Base-by-base conservation (phyloP, 2,329 filamentous ascomycete genomes). In the Exserohilum rostratum region DNA sequence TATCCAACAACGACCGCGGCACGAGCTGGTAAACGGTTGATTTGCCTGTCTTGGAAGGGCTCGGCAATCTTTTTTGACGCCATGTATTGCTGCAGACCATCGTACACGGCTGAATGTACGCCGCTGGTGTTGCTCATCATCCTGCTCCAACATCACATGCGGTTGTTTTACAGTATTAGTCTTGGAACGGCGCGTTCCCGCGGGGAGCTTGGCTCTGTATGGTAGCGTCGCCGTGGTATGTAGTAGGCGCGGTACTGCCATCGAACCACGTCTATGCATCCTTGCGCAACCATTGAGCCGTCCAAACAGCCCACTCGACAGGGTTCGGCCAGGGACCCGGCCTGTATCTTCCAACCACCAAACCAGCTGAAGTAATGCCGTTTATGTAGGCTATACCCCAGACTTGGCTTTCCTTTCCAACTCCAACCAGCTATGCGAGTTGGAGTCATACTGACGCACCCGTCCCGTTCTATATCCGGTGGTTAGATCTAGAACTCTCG, bases 21-120 rank as follows among this genome's bases (percentile, higher is more conserved):
- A 20, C 15, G 3, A 13, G 10, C 25, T 15, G 27, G 25, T 25
- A 43, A 30, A 10, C 7, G 17, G n/a, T 17, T 15, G 33, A 46
- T 45, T 29, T 29, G 42, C 30, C 22, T 25, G 22, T 25, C 22
- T 15, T 33, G 33, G 48, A 35, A n/a, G 27, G 18, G 47, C 53
- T 59, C 56, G 48, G 53, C 47, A 60, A 59, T 25, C 17, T 10
- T 29, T 53, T 39, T 12, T 22, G 31, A 42, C 18, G 33, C n/a
- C 3, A 33, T 29, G 33, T n/a, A 17, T 47, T 42, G 39, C 43
- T 22, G 3, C 27, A 18, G 37, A 34, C 20, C 40, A 18, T 40
- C 51, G 22, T 46, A 35, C 43, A 39, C 52, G 48, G 45, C 48
- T 55, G 51, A 42, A 29, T 40, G 33, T 33, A 33, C 29, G 12